These are phyloP conservation scores for Lentinula guzmanii DNA, from an alignment of 768 basidiomycete species.

Conservation along the genomic window DNA sequence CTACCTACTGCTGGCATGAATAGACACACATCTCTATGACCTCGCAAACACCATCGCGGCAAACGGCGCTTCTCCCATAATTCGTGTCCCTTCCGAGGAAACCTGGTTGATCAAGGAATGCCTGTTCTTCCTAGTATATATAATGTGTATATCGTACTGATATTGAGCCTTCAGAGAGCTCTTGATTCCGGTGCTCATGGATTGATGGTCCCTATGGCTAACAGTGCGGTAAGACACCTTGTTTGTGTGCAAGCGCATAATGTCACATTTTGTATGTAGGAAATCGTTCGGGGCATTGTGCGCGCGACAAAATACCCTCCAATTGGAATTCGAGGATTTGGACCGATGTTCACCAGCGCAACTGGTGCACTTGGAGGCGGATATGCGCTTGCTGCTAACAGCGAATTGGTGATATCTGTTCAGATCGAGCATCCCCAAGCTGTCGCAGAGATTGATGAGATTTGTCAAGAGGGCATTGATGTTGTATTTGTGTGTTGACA, in stretches of 20 bases:
- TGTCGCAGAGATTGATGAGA: conserved; percentile 15
- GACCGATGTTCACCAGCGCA: conserved; percentile 20
- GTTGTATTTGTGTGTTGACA: conserved; percentile 14
- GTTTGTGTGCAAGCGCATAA: too few relatives aligned
- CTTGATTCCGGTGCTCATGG: conserved; percentile 39
- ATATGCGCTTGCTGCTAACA: conserved; percentile 14
- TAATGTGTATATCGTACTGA: neutral
- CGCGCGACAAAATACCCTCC: conserved; percentile 18
- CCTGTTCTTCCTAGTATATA: neutral
- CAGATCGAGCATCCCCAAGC: conserved; percentile 21
- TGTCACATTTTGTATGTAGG: conserved; percentile 4
- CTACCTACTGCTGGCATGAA: neutral
- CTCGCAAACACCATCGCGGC: conserved; percentile 27
- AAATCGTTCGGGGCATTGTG: conserved; percentile 18
- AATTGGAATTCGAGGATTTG: conserved; percentile 15
- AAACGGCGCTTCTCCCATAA: conserved; percentile 34
- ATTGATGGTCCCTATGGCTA: conserved; percentile 28
- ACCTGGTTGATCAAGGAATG: conserved; percentile 41
- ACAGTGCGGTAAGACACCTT: conserved; percentile 12
- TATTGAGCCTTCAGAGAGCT: conserved; percentile 21
- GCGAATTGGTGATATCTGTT: conserved; percentile 13
- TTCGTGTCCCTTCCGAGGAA: conserved; percentile 44
- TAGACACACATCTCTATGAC: conserved; percentile 18
- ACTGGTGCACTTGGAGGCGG: conserved; percentile 14
- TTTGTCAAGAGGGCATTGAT: conserved; percentile 18